Evolutionary conservation across 495 filamentous ascomycete species (phyloP), one percentile per base, ranked within the genome.

Genomic region (Pyrenopolyporus hunteri): DNA sequence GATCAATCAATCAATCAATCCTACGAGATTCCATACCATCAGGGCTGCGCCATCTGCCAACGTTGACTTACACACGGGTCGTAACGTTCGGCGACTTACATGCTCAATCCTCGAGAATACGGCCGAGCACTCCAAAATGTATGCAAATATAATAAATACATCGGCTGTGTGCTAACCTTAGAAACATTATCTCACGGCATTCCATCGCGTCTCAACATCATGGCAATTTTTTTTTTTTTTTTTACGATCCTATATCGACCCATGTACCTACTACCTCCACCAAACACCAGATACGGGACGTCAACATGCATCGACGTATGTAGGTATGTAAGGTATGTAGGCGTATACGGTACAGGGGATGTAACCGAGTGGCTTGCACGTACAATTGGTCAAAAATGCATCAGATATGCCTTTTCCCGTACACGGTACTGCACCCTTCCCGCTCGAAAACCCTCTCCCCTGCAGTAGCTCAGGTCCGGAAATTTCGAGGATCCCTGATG

Each of bases 381-480:
- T 37, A 26, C 36, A 36, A 25, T 44, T 58, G 45, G 37, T 59
- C n/a, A n/a, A 53, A 50, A 50, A 56, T 45, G 51, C 51, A 56
- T 45, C 23, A 45, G 11, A 36, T 49, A 44, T 37, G 37, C n/a
- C n/a, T n/a, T 44, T 57, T 39, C 23, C 33, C 44, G 31, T 56
- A 60, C 45, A 42, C 35, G 57, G 62, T 45, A 60, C 61, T 65
- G 56, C 50, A 60, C 48, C 62, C 45, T 65, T 56, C 56, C 56
- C 62, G 62, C 56, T 52, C 50, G 37, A 56, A 49, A 51, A 53
- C 29, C 45, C 37, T 29, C 33, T 51, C 62, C 62, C 62, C 56
- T 65, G 62, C 61, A 64, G 61, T 64, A 64, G 62, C 48, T 56
- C 40, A 39, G 20, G 49, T 39, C 51, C 43, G 62, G 55, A 53